Evolutionary conservation across 139 green algal species (phyloP).

Genomic region (Coelastrella sp.): DNA sequence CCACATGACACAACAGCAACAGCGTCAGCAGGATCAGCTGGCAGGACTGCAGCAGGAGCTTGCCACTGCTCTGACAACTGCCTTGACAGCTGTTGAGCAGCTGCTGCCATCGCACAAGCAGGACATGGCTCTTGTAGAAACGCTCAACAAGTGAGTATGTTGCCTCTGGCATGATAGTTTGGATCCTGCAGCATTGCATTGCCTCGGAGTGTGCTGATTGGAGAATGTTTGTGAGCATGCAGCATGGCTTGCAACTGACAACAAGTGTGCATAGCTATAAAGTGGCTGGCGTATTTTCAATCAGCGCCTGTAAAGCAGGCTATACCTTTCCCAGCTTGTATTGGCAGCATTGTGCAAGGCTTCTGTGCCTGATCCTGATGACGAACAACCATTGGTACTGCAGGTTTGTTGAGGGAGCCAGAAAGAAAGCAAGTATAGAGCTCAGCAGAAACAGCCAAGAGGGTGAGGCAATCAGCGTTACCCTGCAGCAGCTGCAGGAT

Average conservation of each 20-base stretch:
- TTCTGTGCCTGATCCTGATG: too few relatives aligned
- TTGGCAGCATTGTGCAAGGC: too few relatives aligned
- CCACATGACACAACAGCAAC: neutral
- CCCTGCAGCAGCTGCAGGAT: slow-evolving; percentile 17
- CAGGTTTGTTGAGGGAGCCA: slow-evolving; percentile 23
- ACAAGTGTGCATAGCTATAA: too few relatives aligned
- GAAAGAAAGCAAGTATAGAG: slow-evolving; percentile 15
- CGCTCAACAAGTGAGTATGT: slow-evolving; percentile 53
- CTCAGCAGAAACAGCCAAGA: slow-evolving; percentile 8
- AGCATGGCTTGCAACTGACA: too few relatives aligned
- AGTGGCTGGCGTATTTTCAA: too few relatives aligned
- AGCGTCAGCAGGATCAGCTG: slow-evolving; percentile 15
- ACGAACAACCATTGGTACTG: too few relatives aligned
- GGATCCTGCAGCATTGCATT: too few relatives aligned
- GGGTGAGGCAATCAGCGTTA: neutral
- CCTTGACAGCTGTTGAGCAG: slow-evolving; percentile 53
- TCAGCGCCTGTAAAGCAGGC: too few relatives aligned
- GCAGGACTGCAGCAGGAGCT: neutral
- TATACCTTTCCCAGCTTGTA: too few relatives aligned
- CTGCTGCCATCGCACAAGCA: slow-evolving; percentile 66
- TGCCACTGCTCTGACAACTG: neutral
- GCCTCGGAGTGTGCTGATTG: too few relatives aligned
- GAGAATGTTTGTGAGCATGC: too few relatives aligned
- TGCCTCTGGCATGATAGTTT: too few relatives aligned
- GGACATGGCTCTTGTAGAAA: slow-evolving; percentile 70